phyloP scores from a whole-genome alignment of 1,284 basidiomycete genomes.

The Apiotrichum gamsii region DNA sequence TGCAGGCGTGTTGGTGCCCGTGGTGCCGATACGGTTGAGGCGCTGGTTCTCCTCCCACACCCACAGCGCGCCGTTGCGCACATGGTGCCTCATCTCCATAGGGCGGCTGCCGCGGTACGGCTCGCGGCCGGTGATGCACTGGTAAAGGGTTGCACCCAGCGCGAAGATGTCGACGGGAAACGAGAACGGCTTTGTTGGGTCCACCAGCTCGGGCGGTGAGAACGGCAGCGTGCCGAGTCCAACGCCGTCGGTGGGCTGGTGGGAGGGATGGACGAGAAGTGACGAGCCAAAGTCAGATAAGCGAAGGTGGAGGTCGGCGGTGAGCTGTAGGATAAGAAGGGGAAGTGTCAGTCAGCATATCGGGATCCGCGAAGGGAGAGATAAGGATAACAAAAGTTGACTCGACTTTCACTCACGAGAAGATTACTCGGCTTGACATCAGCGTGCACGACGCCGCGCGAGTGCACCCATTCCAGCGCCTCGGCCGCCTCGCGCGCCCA shows the following conservation, averaged over 20 bases:
- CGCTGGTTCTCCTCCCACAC: constrained; percentile 47
- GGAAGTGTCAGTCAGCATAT: not conserved
- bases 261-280: constrained; percentile 44
- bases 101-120: constrained; percentile 48
- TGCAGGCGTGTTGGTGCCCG: constrained; percentile 11
- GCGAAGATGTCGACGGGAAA: constrained; percentile 52
- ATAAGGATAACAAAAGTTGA: not conserved
- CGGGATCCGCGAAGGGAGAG: not conserved
- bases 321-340: constrained; percentile 26
- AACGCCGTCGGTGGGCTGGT: constrained; percentile 47
- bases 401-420: constrained; percentile 24
- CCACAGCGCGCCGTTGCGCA: constrained; percentile 49
- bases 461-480: constrained; percentile 48
- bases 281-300: constrained; percentile 51
- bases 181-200: constrained; percentile 44
- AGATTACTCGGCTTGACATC: constrained; percentile 50
- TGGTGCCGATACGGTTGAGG: constrained; percentile 26
- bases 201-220: constrained; percentile 51
- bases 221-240: constrained; percentile 52
- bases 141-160: constrained; percentile 50
- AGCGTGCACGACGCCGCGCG: constrained; percentile 48
- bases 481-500: constrained; percentile 46
- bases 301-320: constrained; percentile 41
- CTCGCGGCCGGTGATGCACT: constrained; percentile 49
- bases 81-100: constrained; percentile 49